Evolutionary conservation across 768 basidiomycete genomes (phyloP).

Genomic region (Lentinus tigrinus): DNA sequence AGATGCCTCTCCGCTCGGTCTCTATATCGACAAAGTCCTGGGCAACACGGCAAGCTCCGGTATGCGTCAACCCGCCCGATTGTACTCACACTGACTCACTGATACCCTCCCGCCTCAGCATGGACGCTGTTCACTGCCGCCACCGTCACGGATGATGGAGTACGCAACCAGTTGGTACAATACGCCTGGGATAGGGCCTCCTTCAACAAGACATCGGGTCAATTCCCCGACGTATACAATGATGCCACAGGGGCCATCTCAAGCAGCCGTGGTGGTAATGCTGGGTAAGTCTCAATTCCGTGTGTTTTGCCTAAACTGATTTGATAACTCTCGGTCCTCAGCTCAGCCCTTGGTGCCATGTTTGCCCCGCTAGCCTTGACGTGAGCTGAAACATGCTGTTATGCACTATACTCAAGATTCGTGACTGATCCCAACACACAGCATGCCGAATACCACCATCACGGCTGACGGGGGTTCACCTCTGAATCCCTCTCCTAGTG

Average conservation of each 20-base stretch:
- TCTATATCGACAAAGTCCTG: too few relatives aligned
- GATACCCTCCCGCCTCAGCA: not conserved
- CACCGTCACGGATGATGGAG: constrained; percentile 3
- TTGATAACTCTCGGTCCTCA: not conserved
- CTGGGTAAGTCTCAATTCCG: not conserved
- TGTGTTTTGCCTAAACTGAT: not conserved
- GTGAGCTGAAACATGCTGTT: not conserved
- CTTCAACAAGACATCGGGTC: constrained; percentile 2
- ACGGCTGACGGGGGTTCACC: too few relatives aligned
- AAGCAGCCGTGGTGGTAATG: not conserved
- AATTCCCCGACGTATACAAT: constrained; percentile 9
- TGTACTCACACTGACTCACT: not conserved
- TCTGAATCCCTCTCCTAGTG: too few relatives aligned
- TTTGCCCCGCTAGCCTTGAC: constrained; percentile 13
- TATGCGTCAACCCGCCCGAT: not conserved
- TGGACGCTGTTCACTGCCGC: constrained; percentile 18
- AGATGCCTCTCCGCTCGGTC: too few relatives aligned
- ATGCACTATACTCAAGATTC: too few relatives aligned
- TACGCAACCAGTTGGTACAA: constrained; percentile 7
- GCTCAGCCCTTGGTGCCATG: constrained; percentile 14
- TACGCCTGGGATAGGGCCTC: constrained; percentile 1
- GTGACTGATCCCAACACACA: too few relatives aligned
- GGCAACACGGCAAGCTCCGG: not conserved
- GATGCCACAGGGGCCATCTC: not conserved
- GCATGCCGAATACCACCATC: too few relatives aligned